phyloP scores from a whole-genome alignment of 805 yeast genomes.

The Teunomyces pallodes region DNA sequence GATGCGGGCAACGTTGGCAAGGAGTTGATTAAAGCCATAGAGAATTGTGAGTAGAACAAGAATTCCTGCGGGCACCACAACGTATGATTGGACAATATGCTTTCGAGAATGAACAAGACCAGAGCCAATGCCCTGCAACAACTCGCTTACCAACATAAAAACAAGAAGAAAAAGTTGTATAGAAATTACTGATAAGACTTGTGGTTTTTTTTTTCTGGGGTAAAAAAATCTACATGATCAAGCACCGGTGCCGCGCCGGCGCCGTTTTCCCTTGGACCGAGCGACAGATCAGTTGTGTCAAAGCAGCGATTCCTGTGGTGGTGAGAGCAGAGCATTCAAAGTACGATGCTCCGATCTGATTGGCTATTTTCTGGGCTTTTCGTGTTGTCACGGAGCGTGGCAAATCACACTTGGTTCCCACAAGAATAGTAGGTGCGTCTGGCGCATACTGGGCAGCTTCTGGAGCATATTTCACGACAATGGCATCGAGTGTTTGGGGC shows the following conservation, averaged over 20 bases:
- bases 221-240: not conserved
- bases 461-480: constrained; percentile 93
- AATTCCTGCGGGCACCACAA: constrained; percentile 49
- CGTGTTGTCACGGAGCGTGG: constrained; percentile 42
- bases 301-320: not conserved
- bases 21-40: constrained; percentile 52
- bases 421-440: constrained; percentile 88
- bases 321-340: not conserved
- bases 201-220: not conserved
- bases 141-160: not conserved
- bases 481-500: constrained; percentile 90
- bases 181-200: not conserved
- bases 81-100: constrained; percentile 43
- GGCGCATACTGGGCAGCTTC: constrained; percentile 93
- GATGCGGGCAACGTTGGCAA: constrained; percentile 43
- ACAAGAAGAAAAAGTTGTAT: not conserved
- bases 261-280: not conserved
- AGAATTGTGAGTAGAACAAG: constrained; percentile 43
- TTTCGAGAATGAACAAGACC: constrained; percentile 32
- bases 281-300: not conserved
- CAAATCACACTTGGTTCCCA: constrained; percentile 88
- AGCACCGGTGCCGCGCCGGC: not conserved
- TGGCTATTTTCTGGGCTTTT: not conserved
- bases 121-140: constrained; percentile 25
- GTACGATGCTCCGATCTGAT: not conserved